Conservation (phyloP, 163 green algal species). For the Scenedesmus sp. region DNA sequence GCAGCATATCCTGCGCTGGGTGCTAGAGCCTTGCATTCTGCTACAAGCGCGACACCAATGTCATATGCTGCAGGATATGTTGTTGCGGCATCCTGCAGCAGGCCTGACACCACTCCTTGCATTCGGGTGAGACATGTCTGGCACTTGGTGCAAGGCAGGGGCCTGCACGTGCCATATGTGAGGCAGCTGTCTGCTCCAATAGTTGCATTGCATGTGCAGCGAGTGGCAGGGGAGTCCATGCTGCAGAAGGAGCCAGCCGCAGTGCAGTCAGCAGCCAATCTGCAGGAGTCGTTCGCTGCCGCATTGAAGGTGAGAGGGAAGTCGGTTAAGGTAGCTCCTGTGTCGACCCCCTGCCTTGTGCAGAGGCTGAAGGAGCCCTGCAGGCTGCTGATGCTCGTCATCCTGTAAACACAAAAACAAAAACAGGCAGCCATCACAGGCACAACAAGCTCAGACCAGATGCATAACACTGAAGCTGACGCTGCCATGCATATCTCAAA, state of each 20-base stretch:
- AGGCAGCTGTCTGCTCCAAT: constrained; percentile 21
- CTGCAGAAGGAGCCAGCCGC: neutral
- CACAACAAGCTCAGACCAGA: too few species aligned
- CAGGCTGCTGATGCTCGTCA: neutral
- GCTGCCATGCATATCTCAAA: too few species aligned
- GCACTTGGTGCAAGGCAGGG: neutral
- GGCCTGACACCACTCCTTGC: neutral
- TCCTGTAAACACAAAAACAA: too few species aligned
- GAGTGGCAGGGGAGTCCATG: neutral
- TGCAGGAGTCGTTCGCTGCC: neutral
- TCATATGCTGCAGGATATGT: neutral
- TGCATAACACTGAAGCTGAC: too few species aligned
- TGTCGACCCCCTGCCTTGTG: neutral
- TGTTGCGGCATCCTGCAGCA: neutral
- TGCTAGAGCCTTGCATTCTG: neutral
- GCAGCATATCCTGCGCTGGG: neutral
- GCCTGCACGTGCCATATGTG: neutral
- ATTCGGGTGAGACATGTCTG: constrained; percentile 1
- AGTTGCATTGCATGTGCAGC: neutral
- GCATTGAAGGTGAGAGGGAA: constrained; percentile 2
- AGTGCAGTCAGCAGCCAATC: neutral
- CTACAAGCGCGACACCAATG: too few species aligned
- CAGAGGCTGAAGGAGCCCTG: neutral
- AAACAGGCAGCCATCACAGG: too few species aligned
- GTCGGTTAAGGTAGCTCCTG: neutral